Evolutionary conservation across 495 filamentous ascomycete species (phyloP).

Genomic region (Penicillium crystallinum): DNA sequence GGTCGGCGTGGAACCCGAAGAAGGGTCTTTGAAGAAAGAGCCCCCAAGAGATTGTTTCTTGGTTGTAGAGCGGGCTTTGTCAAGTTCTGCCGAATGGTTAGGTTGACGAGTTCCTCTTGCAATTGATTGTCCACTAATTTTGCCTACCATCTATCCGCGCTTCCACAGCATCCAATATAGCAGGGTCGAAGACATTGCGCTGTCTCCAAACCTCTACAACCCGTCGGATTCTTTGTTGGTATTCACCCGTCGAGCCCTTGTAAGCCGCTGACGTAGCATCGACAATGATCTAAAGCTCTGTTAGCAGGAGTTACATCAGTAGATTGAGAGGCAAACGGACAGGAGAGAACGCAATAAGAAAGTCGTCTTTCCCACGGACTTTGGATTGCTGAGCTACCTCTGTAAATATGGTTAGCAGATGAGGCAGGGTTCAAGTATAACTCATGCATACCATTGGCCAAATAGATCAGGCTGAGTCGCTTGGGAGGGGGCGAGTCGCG

Average conservation of each 20-base stretch:
- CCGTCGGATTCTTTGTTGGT: conserved; percentile 79
- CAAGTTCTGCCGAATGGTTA: conserved; percentile 56
- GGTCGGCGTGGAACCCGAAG: conserved; percentile 54
- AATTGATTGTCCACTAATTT: neutral
- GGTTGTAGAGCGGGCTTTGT: conserved; percentile 62
- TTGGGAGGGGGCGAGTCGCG: conserved; percentile 79
- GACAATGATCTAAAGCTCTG: conserved; percentile 58
- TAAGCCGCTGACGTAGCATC: conserved; percentile 82
- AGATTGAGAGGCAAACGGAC: conserved; percentile 30
- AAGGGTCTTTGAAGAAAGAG: conserved; percentile 57
- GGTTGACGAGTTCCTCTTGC: conserved; percentile 5
- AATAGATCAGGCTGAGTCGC: conserved; percentile 85
- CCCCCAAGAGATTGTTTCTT: conserved; percentile 65
- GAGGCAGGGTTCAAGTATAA: neutral
- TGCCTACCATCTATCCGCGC: conserved; percentile 66
- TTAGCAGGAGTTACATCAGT: conserved; percentile 16
- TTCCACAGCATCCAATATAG: conserved; percentile 74
- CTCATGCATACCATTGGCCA: conserved; percentile 74
- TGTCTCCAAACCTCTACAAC: conserved; percentile 94
- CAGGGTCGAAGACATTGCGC: conserved; percentile 74
- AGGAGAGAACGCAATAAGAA: conserved; percentile 82
- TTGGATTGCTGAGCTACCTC: conserved; percentile 96
- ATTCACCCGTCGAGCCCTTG: conserved; percentile 74
- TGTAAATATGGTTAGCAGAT: conserved; percentile 34
- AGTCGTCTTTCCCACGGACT: conserved; percentile 83